Evolutionary conservation across 192 early-diverging fungal genomes (phyloP), one percentile per base, ranked within the genome.

Genomic region (Podila minutissima): DNA sequence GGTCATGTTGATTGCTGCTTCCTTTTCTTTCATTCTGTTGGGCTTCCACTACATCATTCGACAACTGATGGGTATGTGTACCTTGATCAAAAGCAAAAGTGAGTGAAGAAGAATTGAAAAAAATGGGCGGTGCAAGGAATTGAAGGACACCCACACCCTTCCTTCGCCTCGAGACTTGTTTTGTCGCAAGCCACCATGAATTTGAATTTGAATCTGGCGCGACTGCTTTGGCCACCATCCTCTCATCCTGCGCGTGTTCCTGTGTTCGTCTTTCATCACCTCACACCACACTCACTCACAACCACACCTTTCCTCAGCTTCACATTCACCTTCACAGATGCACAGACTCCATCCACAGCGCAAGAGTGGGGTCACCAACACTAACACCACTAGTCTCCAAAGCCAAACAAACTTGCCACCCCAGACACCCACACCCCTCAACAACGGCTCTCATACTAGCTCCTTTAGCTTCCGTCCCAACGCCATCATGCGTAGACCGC

Each of bases 41-140:
- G 41, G 15, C 13, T 46, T 46, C 35, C 41, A 46, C 41, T 46
- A 15, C 15, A 46, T 46, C 41, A 46, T 46, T 46, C 41, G 3
- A 46, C 41, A 46, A 46, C 41, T 55, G 53, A 26, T 26, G 24
- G 24, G 24, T 55, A 26, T 55, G 53, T 55, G 53, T 79, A 79
- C 75, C 75, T 79, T 79, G 75, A 79, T 79, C 75, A 69, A 72
- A 71, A 67, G 70, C 64, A 71, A 78, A 71, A 79, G 70, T 64
- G 59, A 68, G 70, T 67, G 53, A 62, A 48, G 70, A 68, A 67
- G 49, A 33, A 64, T 28, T 28, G 49, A 15, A 62, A 26, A 64
- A 48, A 64, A 35, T 38, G 63, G 62, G 55, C 71, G 24, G 62
- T 35, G 37, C 63, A 48, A 59, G 26, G 24, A 26, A n/a, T 53